These are phyloP conservation scores for Fagopyrum esculentum DNA, from an alignment of 148 eudicot genomes.

Conservation along the genomic window DNA sequence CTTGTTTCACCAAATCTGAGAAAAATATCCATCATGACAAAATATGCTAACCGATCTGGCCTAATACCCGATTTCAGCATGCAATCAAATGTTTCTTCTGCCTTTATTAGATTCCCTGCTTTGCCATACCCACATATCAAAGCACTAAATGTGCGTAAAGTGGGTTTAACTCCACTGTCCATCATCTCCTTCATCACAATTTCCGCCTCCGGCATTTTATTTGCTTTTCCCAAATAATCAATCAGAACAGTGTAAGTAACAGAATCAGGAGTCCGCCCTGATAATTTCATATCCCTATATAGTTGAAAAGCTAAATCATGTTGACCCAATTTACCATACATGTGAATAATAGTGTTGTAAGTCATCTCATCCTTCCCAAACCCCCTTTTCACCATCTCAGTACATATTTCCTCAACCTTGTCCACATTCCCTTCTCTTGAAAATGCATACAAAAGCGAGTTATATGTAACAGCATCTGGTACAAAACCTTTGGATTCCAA, in stretches of 20 bases:
- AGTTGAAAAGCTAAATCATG: slow-evolving; percentile 62
- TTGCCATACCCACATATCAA: slow-evolving; percentile 95
- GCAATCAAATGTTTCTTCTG: slow-evolving; percentile 68
- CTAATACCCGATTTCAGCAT: slow-evolving; percentile 79
- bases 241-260: slow-evolving; percentile 84
- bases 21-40: slow-evolving; percentile 78
- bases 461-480: slow-evolving; percentile 95
- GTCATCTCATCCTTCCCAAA: slow-evolving; percentile 92
- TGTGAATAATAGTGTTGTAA: slow-evolving; percentile 87
- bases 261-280: slow-evolving; percentile 76
- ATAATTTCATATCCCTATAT: slow-evolving; percentile 67
- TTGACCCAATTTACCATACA: slow-evolving; percentile 78
- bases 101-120: slow-evolving; percentile 63
- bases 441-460: slow-evolving; percentile 81
- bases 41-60: slow-evolving; percentile 80
- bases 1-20: slow-evolving; percentile 50
- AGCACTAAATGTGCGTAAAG: slow-evolving; percentile 81
- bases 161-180: slow-evolving; percentile 64
- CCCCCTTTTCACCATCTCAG: slow-evolving; percentile 77
- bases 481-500: slow-evolving; percentile 68
- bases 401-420: slow-evolving; percentile 61
- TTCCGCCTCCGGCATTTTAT: slow-evolving; percentile 73
- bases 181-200: slow-evolving; percentile 92
- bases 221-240: slow-evolving; percentile 88
- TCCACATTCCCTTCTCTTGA: slow-evolving; percentile 77